Percentiles rank a stretch among this genome's conserved stretches.
Conservation (phyloP, 2,329 filamentous ascomycete species). For the Aspergillus hortae region DNA sequence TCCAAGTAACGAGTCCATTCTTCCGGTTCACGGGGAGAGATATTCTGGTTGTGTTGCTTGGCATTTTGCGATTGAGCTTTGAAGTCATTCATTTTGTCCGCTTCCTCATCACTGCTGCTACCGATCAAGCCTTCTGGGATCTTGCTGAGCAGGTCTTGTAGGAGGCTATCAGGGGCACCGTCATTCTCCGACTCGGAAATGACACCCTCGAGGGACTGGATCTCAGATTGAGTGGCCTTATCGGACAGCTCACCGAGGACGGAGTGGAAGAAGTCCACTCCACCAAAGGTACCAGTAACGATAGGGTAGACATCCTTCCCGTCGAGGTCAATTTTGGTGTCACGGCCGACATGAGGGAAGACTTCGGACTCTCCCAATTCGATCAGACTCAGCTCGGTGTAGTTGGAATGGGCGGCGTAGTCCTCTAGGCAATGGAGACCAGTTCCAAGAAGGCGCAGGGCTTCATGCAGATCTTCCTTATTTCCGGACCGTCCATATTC, state of each 20-base stretch:
- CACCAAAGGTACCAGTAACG: slow-evolving; percentile 89
- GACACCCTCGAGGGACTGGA: slow-evolving; percentile 82
- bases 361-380: slow-evolving; percentile 77
- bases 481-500: slow-evolving; percentile 63
- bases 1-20: slow-evolving; percentile 76
- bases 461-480: slow-evolving; percentile 80
- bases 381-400: slow-evolving; percentile 80
- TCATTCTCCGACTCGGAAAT: slow-evolving; percentile 61
- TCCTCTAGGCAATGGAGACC: slow-evolving; percentile 89
- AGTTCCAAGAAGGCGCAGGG: slow-evolving; percentile 80
- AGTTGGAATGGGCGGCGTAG: slow-evolving; percentile 92
- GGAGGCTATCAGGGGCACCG: slow-evolving; percentile 65
- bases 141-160: slow-evolving; percentile 76
- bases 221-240: slow-evolving; percentile 86
- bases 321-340: slow-evolving; percentile 66
- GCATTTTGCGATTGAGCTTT: slow-evolving; percentile 70
- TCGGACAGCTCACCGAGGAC: slow-evolving; percentile 77
- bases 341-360: slow-evolving; percentile 81
- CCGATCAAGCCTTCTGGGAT: slow-evolving; percentile 80
- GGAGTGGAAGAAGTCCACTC: slow-evolving; percentile 89
- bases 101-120: slow-evolving; percentile 59
- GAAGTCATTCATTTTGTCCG: slow-evolving; percentile 72
- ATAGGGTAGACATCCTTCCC: slow-evolving; percentile 73
- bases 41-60: slow-evolving; percentile 69
- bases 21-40: slow-evolving; percentile 77